Conservation (phyloP, 1,284 basidiomycete species). For the Marasmius oreades region DNA sequence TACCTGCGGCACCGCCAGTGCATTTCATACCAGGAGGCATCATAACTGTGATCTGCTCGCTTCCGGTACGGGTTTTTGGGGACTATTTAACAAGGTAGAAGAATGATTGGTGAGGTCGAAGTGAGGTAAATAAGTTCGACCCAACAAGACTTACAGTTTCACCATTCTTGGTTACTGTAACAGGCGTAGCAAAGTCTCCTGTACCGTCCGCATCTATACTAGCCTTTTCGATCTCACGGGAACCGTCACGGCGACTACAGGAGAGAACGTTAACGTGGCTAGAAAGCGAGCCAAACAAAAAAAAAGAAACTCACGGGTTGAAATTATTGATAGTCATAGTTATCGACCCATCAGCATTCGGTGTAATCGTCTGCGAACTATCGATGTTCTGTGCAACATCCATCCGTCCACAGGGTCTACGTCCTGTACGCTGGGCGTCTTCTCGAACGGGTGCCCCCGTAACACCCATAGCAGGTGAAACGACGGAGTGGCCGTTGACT, state of each 20-base stretch:
- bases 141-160: constrained; percentile 28
- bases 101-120: too few species aligned
- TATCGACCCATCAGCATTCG: constrained; percentile 20
- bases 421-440: constrained; percentile 21
- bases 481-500: constrained; percentile 1
- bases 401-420: constrained; percentile 18
- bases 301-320: constrained; percentile 18
- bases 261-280: too few species aligned
- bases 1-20: constrained; percentile 29
- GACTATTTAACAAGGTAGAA: constrained; percentile 13
- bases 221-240: constrained; percentile 21
- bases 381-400: constrained; percentile 20
- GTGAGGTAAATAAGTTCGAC: too few species aligned
- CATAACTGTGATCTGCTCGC: constrained; percentile 28
- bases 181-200: constrained; percentile 32
- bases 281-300: background rate
- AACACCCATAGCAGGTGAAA: constrained; percentile 20
- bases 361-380: constrained; percentile 17
- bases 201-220: constrained; percentile 33
- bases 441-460: constrained; percentile 16
- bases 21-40: constrained; percentile 36
- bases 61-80: constrained; percentile 26
- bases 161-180: constrained; percentile 35
- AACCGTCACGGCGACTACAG: constrained; percentile 20
- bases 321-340: constrained; percentile 20